These are phyloP conservation scores for Tuber borchii DNA, from an alignment of 495 filamentous ascomycete genomes.

Conservation along the genomic window DNA sequence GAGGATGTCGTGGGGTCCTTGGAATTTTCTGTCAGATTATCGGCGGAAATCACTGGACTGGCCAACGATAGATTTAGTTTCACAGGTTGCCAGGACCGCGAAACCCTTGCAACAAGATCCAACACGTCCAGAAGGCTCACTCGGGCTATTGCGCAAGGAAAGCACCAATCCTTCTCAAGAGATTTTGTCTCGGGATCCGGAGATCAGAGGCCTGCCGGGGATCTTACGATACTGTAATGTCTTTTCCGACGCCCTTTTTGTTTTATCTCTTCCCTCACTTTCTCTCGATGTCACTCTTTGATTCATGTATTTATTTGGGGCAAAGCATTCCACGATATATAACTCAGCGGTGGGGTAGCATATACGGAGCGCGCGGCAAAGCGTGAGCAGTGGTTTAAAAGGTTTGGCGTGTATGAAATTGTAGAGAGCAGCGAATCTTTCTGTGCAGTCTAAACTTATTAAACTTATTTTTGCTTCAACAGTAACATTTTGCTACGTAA, in stretches of 20 bases:
- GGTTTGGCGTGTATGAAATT: neutral
- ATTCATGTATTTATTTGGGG: neutral
- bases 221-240: neutral
- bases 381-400: neutral
- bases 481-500: neutral
- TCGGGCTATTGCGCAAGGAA: neutral
- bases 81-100: neutral
- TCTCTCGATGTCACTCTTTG: neutral
- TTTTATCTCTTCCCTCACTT: neutral
- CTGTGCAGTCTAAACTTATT: neutral
- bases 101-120: neutral
- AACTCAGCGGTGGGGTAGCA: neutral
- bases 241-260: neutral
- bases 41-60: neutral
- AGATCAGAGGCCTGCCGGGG: neutral
- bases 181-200: neutral
- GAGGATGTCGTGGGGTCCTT: neutral
- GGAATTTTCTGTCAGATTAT: neutral
- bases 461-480: neutral
- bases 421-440: neutral
- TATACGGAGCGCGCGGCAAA: neutral
- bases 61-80: neutral
- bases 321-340: neutral
- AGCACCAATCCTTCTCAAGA: neutral
- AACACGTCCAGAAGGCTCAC: neutral